phyloP scores from a whole-genome alignment of 805 yeast genomes.

The Huiozyma naganishii region DNA sequence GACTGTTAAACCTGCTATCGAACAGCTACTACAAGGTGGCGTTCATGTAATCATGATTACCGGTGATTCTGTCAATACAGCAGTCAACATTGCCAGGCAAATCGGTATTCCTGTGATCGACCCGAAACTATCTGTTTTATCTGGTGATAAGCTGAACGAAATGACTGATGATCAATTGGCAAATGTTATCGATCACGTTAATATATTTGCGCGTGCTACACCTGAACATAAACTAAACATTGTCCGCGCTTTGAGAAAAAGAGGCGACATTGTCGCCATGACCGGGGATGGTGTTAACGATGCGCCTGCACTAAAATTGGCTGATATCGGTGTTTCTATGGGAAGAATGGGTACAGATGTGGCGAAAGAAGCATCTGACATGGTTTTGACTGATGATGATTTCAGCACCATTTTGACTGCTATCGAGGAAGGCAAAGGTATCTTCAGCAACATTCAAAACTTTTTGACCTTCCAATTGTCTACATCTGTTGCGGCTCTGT shows the following conservation, averaged over 20 bases:
- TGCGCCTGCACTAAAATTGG: constrained; percentile 94
- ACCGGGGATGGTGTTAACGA: constrained; percentile 99
- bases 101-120: constrained; percentile 78
- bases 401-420: constrained; percentile 89
- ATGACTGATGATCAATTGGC: constrained; percentile 66
- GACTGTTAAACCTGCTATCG: constrained; percentile 64
- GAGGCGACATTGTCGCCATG: constrained; percentile 96
- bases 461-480: constrained; percentile 92
- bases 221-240: constrained; percentile 89
- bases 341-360: constrained; percentile 93
- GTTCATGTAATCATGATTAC: constrained; percentile 98
- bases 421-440: constrained; percentile 95
- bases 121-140: constrained; percentile 56
- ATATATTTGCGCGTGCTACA: constrained; percentile 89
- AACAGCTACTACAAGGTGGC: constrained; percentile 76
- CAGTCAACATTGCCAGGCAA: constrained; percentile 71
- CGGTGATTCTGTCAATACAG: constrained; percentile 86
- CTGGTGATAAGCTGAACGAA: constrained; percentile 72
- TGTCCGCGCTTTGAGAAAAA: constrained; percentile 76
- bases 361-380: constrained; percentile 96
- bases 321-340: constrained; percentile 94
- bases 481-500: constrained; percentile 89
- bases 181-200: constrained; percentile 66
- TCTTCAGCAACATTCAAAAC: constrained; percentile 89
- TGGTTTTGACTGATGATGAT: constrained; percentile 95